phyloP scores from a whole-genome alignment of 371 early-diverging fungal genomes.

The Blyttiomyces sp. region DNA sequence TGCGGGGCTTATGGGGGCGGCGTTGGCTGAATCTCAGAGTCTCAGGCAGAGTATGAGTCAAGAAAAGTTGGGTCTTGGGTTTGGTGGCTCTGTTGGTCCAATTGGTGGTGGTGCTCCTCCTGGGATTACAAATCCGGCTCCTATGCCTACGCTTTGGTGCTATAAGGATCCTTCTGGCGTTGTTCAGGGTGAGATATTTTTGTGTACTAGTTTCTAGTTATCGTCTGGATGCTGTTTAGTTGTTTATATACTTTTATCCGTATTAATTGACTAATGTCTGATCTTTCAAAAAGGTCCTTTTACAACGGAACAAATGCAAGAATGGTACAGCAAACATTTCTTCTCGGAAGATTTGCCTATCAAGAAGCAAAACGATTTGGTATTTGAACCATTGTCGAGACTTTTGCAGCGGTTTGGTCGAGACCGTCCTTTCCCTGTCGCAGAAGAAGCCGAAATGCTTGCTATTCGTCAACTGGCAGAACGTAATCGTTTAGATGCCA shows the following conservation, averaged over 20 bases:
- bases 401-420: constrained; percentile 32
- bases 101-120: neutral
- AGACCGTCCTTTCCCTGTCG: constrained; percentile 35
- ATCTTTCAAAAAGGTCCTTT: constrained; percentile 41
- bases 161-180: constrained; percentile 46
- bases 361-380: constrained; percentile 31
- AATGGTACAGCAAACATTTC: constrained; percentile 46
- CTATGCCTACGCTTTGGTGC: constrained; percentile 39
- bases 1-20: too few species aligned
- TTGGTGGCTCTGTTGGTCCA: neutral
- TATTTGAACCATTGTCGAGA: constrained; percentile 36
- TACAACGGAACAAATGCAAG: constrained; percentile 47
- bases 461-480: neutral
- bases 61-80: neutral
- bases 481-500: neutral
- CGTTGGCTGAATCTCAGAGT: too few species aligned
- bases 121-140: constrained; percentile 13
- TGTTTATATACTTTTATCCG: neutral
- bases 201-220: neutral
- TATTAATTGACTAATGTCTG: neutral
- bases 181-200: constrained; percentile 32
- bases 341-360: constrained; percentile 43
- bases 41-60: neutral
- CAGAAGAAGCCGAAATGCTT: constrained; percentile 22
- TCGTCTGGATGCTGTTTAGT: neutral